phyloP scores from a whole-genome alignment of 2,329 filamentous ascomycete species.

The Ophioceras dolichostomum region DNA sequence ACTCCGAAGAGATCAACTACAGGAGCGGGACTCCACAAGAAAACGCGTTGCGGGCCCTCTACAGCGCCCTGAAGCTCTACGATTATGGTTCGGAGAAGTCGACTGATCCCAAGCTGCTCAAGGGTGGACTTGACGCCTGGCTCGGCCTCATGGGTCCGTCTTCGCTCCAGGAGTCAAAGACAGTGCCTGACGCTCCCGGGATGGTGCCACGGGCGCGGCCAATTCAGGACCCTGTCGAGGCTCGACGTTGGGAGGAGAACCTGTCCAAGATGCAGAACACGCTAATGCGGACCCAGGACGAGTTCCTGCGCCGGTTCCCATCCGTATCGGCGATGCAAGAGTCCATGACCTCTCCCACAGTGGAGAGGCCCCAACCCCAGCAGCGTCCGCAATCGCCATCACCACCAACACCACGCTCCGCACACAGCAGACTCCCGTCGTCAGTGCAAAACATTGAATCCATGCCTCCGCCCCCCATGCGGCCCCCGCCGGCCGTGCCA shows the following conservation, averaged over 20 bases:
- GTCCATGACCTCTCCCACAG: constrained; percentile 45
- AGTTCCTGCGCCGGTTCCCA: constrained; percentile 58
- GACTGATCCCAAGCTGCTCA: constrained; percentile 53
- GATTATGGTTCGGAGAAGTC: constrained; percentile 38
- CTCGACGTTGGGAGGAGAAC: constrained; percentile 54
- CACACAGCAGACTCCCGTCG: too few relatives aligned
- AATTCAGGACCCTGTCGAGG: not conserved
- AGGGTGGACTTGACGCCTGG: constrained; percentile 82
- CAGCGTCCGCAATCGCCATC: constrained; percentile 15
- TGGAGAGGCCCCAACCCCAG: constrained; percentile 8
- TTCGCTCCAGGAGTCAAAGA: constrained; percentile 36
- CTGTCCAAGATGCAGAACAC: constrained; percentile 27
- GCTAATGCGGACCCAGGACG: constrained; percentile 24
- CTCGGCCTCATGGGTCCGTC: constrained; percentile 63
- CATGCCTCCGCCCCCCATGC: constrained; percentile 44
- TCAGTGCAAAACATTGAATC: too few relatives aligned
- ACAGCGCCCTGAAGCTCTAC: constrained; percentile 71
- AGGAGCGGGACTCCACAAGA: constrained; percentile 14
- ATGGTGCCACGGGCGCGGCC: constrained; percentile 3
- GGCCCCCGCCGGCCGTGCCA: constrained; percentile 57
- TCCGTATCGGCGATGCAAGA: constrained; percentile 51
- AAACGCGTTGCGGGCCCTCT: constrained; percentile 56
- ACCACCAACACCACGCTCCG: constrained; percentile 18
- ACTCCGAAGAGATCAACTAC: constrained; percentile 42
- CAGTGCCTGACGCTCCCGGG: constrained; percentile 1